Base-by-base conservation (phyloP, 768 basidiomycete genomes). In the Lactifluus echinatus region DNA sequence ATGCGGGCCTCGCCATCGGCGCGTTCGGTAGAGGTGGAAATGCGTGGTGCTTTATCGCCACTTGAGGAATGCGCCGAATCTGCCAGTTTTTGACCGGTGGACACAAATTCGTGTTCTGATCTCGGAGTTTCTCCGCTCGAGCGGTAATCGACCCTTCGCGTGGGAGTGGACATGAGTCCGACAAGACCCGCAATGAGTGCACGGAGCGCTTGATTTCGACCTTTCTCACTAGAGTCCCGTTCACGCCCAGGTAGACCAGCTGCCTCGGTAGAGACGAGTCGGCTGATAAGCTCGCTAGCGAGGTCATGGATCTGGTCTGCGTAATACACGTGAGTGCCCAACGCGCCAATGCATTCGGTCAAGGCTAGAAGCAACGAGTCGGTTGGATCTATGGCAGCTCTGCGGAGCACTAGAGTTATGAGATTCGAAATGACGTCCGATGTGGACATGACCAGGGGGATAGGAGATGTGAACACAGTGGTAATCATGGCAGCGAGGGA, bases 221-320 rank as follows among this genome's bases (percentile, higher is more conserved):
- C 77, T 48, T 67, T 72, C 11, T 71, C 77, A 53, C 66, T 71
- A 12, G 65, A 67, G 12, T 67, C 69, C 57, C 66, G 73, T n/a
- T 71, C 72, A 15, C 71, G 71, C 8, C 73, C 73, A 0, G 76
- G 64, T 2, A 80, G 66, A 7, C 84, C 84, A 63, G 82, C 84
- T 3, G 79, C 73, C 64, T 93, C 87, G 24, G 93, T 71, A 2
- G 81, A 73, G 4, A 84, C 75, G 15, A 96, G 77, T 17, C 91
- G 83, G 59, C 79, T 79, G 40, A 92, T 81, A 44, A 94, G 72
- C 69, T 94, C 93, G 54, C 83, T 85, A 1, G 90, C 83, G 43
- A 96, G 81, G 66, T 96, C 94, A 66, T 92, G 90, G 49, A 93
- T 91, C 71, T 97, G 94, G 69, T 96, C 94, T 37, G 91, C 87